Percentiles rank a stretch among this genome's conserved stretches.
Conservation (phyloP, 208 protist species). For the Herpetomonas muscarum region DNA sequence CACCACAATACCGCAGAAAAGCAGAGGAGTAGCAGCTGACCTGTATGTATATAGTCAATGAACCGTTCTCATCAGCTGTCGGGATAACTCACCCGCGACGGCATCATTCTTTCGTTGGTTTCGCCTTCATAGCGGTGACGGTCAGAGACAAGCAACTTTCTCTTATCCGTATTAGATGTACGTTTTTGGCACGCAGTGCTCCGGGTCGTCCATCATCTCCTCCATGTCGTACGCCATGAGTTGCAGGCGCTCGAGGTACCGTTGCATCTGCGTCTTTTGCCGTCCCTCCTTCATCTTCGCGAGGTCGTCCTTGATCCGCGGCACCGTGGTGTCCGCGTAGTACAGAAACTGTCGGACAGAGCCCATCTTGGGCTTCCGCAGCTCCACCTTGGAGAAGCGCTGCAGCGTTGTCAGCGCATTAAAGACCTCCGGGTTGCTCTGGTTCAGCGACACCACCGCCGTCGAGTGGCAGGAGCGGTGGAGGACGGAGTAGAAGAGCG, state of each 20-base stretch:
- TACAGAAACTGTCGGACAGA: conserved; percentile 44
- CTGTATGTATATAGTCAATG: too few species aligned
- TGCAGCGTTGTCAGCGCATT: conserved; percentile 47
- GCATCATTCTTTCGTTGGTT: too few species aligned
- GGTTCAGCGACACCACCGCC: conserved; percentile 35
- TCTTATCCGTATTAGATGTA: conserved; percentile 43
- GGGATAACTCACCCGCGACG: too few species aligned
- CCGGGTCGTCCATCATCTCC: conserved; percentile 50
- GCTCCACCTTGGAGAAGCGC: conserved; percentile 63
- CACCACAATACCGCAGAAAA: too few species aligned
- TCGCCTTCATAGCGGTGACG: too few species aligned
- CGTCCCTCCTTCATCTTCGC: conserved; percentile 26
- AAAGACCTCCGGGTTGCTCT: conserved; percentile 23
- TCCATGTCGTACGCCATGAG: conserved; percentile 59
- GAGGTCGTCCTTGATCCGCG: conserved; percentile 44
- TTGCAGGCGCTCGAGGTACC: conserved; percentile 42
- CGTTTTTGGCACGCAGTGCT: conserved; percentile 52
- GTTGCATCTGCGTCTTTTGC: conserved; percentile 31
- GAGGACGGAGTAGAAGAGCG: conserved; percentile 69
- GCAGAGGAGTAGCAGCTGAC: background rate
- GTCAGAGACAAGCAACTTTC: too few species aligned
- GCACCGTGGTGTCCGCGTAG: conserved; percentile 40
- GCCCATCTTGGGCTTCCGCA: conserved; percentile 50
- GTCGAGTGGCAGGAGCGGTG: conserved; percentile 56
- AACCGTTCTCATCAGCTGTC: too few species aligned